Conservation (phyloP, 257 asterid species). For the Echium plantagineum region DNA sequence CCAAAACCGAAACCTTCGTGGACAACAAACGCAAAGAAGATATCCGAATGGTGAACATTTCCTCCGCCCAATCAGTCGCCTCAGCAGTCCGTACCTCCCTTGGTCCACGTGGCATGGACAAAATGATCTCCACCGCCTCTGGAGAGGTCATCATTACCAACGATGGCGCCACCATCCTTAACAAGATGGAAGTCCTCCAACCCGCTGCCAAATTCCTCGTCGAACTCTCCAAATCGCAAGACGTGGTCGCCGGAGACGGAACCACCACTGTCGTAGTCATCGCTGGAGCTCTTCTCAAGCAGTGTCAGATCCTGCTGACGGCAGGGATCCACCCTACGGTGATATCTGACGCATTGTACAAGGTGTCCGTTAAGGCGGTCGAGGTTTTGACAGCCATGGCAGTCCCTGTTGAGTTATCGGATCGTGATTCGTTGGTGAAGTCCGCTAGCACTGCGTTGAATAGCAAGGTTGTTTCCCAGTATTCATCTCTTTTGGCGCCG, state of each 20-base stretch:
- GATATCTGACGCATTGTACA: slow-evolving; percentile 67
- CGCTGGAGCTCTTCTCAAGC: slow-evolving; percentile 63
- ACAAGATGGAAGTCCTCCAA: slow-evolving; percentile 93
- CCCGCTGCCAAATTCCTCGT: slow-evolving; percentile 95
- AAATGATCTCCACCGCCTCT: slow-evolving; percentile 74
- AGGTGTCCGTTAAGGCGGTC: slow-evolving; percentile 55
- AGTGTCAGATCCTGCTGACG: slow-evolving; percentile 41
- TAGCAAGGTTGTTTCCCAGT: slow-evolving; percentile 92
- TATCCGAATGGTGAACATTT: slow-evolving; percentile 70
- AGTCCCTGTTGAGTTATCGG: slow-evolving; percentile 67
- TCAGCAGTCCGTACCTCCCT: slow-evolving; percentile 83
- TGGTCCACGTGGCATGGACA: slow-evolving; percentile 95
- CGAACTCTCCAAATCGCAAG: slow-evolving; percentile 87
- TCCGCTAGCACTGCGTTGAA: slow-evolving; percentile 74
- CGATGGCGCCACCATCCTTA: slow-evolving; percentile 79
- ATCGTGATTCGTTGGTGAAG: slow-evolving; percentile 62
- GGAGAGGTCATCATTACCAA: slow-evolving; percentile 93
- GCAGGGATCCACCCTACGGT: slow-evolving; percentile 77
- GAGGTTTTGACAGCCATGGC: slow-evolving; percentile 81
- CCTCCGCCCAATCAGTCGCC: slow-evolving; percentile 79
- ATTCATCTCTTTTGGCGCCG: slow-evolving; percentile 91
- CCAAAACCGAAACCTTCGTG: slow-evolving; percentile 62
- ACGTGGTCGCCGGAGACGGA: slow-evolving; percentile 87
- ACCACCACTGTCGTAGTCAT: slow-evolving; percentile 90
- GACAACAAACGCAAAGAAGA: slow-evolving; percentile 95